phyloP scores from a whole-genome alignment of 441 rosid genomes.

The Gossypium gossypioides region DNA sequence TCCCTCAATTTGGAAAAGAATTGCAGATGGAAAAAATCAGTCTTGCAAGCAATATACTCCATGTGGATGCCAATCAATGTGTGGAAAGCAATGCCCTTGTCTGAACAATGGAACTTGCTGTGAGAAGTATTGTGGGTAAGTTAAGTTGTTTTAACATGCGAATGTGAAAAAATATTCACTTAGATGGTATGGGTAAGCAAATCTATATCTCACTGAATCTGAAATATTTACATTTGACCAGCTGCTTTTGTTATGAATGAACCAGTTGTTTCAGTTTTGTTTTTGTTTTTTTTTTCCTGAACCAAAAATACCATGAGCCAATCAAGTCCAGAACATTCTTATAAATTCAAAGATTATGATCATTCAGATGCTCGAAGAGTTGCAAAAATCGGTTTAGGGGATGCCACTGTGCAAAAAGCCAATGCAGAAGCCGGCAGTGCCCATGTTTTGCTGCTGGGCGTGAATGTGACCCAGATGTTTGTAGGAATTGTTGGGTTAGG shows the following conservation, averaged over 20 bases:
- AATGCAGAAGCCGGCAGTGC: conserved; percentile 79
- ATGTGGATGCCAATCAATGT: conserved; percentile 69
- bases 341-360: conserved; percentile 7
- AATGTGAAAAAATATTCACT: not conserved
- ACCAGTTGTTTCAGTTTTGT: not conserved
- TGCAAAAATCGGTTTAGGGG: conserved; percentile 89
- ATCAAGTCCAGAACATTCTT: not conserved
- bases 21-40: conserved; percentile 50
- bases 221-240: not conserved
- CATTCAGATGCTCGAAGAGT: conserved; percentile 63
- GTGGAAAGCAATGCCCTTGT: conserved; percentile 81
- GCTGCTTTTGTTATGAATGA: not conserved
- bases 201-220: not conserved
- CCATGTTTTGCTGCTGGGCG: conserved; percentile 86
- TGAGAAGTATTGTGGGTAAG: conserved; percentile 94
- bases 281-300: not conserved
- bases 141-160: conserved; percentile 16
- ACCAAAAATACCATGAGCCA: not conserved
- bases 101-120: conserved; percentile 65
- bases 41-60: conserved; percentile 69
- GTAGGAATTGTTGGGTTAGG: conserved; percentile 73
- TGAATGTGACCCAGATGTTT: conserved; percentile 95
- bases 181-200: not conserved
- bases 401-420: conserved; percentile 83
- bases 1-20: conserved; percentile 61